Evolutionary conservation across 2,329 filamentous ascomycete genomes (phyloP).

Genomic region (Dactylonectria estremocensis): DNA sequence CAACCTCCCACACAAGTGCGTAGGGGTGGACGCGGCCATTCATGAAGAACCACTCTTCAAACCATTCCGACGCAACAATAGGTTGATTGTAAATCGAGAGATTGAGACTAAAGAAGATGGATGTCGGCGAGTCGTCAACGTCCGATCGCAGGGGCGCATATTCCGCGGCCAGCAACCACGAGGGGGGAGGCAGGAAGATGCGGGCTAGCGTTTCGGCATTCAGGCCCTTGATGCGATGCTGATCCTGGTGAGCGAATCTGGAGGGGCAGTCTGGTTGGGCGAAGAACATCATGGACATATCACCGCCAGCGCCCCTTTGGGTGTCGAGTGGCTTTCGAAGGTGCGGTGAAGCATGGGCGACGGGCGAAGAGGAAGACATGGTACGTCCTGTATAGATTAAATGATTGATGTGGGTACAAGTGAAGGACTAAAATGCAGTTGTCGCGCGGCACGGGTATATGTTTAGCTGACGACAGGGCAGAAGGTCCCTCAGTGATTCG

Average conservation of each 20-base stretch:
- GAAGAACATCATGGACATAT: conserved; percentile 10
- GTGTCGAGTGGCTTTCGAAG: background rate
- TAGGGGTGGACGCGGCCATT: too few relatives aligned
- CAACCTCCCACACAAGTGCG: too few relatives aligned
- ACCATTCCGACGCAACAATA: too few relatives aligned
- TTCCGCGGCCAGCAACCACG: background rate
- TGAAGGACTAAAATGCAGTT: too few relatives aligned
- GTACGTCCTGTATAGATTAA: background rate
- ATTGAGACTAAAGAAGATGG: background rate
- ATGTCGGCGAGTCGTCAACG: background rate
- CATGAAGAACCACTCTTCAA: too few relatives aligned
- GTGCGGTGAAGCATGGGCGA: background rate
- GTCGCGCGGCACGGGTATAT: background rate
- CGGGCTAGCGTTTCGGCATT: background rate
- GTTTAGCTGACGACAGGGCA: background rate
- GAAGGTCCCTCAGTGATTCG: background rate
- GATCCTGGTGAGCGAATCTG: background rate
- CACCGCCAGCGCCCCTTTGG: background rate
- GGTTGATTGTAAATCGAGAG: too few relatives aligned
- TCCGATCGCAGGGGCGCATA: background rate
- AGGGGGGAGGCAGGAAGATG: background rate
- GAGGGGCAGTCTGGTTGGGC: background rate
- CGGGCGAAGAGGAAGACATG: background rate
- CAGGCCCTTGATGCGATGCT: background rate
- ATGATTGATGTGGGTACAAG: background rate